Percentiles rank a stretch among this genome's conserved stretches.
phyloP scores from a whole-genome alignment of 1,284 basidiomycete genomes.

The Ustilago cynodontis region DNA sequence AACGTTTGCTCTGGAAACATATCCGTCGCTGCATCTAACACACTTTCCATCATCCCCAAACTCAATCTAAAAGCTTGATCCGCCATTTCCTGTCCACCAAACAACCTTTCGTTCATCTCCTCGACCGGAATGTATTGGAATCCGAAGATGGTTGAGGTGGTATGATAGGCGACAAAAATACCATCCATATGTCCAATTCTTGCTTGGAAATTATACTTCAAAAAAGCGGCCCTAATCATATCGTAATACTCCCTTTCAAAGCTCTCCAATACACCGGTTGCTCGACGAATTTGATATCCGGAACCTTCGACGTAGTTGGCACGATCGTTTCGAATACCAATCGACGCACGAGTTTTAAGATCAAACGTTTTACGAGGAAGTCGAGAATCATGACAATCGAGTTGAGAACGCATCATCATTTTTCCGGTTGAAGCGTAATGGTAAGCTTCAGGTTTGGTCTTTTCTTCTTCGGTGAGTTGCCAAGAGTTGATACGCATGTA shows the following conservation, averaged over 20 bases:
- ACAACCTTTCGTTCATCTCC: conserved; percentile 88
- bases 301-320: conserved; percentile 78
- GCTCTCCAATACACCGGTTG: conserved; percentile 63
- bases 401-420: conserved; percentile 93
- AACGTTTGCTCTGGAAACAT: conserved; percentile 75
- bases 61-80: conserved; percentile 83
- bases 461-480: conserved; percentile 68
- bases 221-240: conserved; percentile 89
- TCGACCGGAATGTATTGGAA: conserved; percentile 91
- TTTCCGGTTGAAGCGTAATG: conserved; percentile 75
- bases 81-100: conserved; percentile 77
- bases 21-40: conserved; percentile 76
- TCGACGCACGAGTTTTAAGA: conserved; percentile 90
- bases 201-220: conserved; percentile 96
- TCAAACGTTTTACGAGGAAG: conserved; percentile 93
- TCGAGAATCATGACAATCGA: conserved; percentile 85
- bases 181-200: conserved; percentile 98
- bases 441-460: conserved; percentile 69
- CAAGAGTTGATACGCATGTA: conserved; percentile 74
- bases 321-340: conserved; percentile 86
- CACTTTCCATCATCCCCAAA: conserved; percentile 79
- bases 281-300: conserved; percentile 68
- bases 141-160: conserved; percentile 87
- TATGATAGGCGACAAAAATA: conserved; percentile 94
- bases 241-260: conserved; percentile 74